Conservation (phyloP, 768 basidiomycete genomes). For the Collybiopsis confluens region DNA sequence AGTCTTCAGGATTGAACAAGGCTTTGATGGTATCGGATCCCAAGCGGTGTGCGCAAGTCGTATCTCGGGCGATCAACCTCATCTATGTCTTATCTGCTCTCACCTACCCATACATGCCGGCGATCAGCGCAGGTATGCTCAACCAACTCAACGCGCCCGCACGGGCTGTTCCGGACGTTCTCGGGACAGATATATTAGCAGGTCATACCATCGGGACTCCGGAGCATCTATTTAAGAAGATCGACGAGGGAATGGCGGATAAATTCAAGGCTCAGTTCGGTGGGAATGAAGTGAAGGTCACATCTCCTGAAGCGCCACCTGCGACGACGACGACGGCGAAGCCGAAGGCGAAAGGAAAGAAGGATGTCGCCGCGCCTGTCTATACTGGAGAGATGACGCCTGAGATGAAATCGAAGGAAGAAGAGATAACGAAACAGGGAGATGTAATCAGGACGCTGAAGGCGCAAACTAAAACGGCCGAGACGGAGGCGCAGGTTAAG, state of each 20-base stretch:
- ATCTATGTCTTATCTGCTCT: conserved; percentile 87
- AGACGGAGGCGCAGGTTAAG: conserved; percentile 59
- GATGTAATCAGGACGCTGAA: conserved; percentile 70
- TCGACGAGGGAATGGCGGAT: conserved; percentile 87
- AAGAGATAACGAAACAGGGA: conserved; percentile 73
- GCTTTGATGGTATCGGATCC: conserved; percentile 79
- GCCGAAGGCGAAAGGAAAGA: not conserved
- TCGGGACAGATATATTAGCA: conserved; percentile 78
- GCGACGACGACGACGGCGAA: not conserved
- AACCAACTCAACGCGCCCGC: conserved; percentile 86
- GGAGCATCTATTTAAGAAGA: conserved; percentile 88
- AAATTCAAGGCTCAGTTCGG: conserved; percentile 79
- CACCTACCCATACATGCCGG: conserved; percentile 95
- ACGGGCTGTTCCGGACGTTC: conserved; percentile 66
- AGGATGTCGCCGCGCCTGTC: conserved; percentile 8
- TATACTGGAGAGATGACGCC: conserved; percentile 56
- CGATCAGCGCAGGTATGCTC: conserved; percentile 77
- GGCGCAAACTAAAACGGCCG: conserved; percentile 52
- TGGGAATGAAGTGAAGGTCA: conserved; percentile 43
- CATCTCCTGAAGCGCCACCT: conserved; percentile 18
- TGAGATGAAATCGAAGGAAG: conserved; percentile 70
- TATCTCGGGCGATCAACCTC: conserved; percentile 86
- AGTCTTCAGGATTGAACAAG: conserved; percentile 87
- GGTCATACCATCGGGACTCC: conserved; percentile 86
- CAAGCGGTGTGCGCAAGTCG: conserved; percentile 82